Conservation (phyloP, 2,329 filamentous ascomycete genomes). For the Fusarium chuoi region DNA sequence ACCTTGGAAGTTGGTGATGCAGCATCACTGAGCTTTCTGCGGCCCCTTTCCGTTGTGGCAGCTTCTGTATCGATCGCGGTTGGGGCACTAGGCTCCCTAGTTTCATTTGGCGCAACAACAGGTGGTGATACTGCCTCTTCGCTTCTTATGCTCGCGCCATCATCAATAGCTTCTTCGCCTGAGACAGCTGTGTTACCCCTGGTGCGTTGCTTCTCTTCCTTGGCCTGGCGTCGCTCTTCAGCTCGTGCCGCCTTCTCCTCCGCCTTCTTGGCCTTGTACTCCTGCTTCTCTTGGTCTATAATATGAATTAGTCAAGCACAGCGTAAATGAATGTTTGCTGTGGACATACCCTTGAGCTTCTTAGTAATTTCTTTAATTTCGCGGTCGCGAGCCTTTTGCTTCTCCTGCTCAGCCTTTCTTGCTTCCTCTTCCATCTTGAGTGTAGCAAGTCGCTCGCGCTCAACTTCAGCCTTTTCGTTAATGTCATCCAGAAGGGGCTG, state of each 20-base stretch:
- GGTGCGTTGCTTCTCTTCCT: constrained; percentile 64
- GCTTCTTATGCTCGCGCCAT: constrained; percentile 21
- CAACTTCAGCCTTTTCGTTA: constrained; percentile 77
- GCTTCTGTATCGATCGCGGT: constrained; percentile 27
- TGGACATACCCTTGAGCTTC: constrained; percentile 67
- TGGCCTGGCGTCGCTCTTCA: constrained; percentile 62
- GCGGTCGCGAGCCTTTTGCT: constrained; percentile 60
- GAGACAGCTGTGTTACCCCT: constrained; percentile 37
- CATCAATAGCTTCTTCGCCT: constrained; percentile 21
- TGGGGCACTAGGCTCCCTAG: not conserved
- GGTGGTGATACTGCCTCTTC: constrained; percentile 10
- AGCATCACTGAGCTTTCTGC: constrained; percentile 34
- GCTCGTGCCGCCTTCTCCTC: constrained; percentile 56
- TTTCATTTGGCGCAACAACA: not conserved
- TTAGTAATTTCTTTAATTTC: constrained; percentile 65
- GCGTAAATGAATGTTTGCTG: not conserved
- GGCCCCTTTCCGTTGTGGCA: constrained; percentile 22
- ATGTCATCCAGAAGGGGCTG: constrained; percentile 90
- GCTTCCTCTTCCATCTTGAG: constrained; percentile 69
- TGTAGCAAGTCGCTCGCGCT: constrained; percentile 74
- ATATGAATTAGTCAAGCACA: constrained; percentile 44
- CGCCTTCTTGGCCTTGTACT: constrained; percentile 47
- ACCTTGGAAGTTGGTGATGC: constrained; percentile 55
- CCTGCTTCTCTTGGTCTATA: constrained; percentile 59
- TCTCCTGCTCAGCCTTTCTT: constrained; percentile 62